These are phyloP conservation scores for Candida ascalaphidarum DNA, from an alignment of 805 yeast genomes.

Conservation along the genomic window DNA sequence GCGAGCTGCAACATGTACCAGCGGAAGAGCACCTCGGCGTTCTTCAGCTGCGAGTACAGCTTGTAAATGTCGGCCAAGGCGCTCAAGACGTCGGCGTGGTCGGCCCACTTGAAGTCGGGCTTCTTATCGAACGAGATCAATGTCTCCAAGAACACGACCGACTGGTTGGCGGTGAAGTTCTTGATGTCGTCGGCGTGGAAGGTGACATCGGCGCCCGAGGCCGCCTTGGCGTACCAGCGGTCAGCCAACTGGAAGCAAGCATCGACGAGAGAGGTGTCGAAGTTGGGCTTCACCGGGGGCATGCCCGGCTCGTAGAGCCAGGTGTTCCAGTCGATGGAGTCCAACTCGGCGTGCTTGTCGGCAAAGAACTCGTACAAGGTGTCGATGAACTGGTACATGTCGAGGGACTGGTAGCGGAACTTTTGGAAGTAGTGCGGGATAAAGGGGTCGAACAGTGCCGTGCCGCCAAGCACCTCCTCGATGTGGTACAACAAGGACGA, in stretches of 20 bases:
- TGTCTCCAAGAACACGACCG: conserved; percentile 70
- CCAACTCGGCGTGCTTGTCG: conserved; percentile 43
- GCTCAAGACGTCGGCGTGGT: conserved; percentile 21
- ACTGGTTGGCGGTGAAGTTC: conserved; percentile 64
- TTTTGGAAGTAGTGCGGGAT: conserved; percentile 68
- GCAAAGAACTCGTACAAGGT: conserved; percentile 59
- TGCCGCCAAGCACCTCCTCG: conserved; percentile 63
- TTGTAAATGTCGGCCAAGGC: conserved; percentile 26
- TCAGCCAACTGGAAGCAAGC: conserved; percentile 58
- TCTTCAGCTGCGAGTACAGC: conserved; percentile 43
- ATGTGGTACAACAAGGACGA: conserved; percentile 68
- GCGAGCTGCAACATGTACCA: conserved; percentile 63
- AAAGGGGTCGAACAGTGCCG: conserved; percentile 63
- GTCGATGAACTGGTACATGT: conserved; percentile 74
- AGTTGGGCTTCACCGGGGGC: conserved; percentile 74
- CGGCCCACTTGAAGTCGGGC: conserved; percentile 28
- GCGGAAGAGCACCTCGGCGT: conserved; percentile 77
- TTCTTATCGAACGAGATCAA: conserved; percentile 42
- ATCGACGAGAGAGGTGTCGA: conserved; percentile 73
- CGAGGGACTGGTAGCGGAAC: conserved; percentile 64
- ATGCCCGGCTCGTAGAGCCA: conserved; percentile 82
- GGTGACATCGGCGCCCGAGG: conserved; percentile 6
- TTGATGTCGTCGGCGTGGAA: conserved; percentile 46
- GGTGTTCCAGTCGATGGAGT: conserved; percentile 72
- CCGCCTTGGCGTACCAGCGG: conserved; percentile 48